Percentiles rank a stretch among this genome's conserved stretches.
Evolutionary conservation across 352 stramenopile species (phyloP).

Genomic region (Phytophthora boehmeriae): DNA sequence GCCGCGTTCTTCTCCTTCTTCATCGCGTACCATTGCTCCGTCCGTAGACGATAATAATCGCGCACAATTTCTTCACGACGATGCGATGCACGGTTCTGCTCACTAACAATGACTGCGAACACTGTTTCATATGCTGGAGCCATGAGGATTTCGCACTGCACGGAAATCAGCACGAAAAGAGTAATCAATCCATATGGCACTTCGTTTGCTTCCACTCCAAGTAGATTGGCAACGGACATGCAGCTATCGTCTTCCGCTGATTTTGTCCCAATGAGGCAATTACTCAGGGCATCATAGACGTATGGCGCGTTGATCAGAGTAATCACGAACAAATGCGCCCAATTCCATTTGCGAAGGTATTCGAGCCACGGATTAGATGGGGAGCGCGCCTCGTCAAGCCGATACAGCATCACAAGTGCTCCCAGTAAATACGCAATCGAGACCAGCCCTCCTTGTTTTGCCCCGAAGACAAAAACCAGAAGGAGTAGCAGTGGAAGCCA

Average conservation of each 20-base stretch:
- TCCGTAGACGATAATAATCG: constrained; percentile 68
- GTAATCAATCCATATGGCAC: constrained; percentile 73
- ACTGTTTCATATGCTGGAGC: constrained; percentile 69
- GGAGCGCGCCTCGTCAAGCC: constrained; percentile 68
- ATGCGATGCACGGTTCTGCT: constrained; percentile 50
- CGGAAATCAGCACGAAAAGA: constrained; percentile 83
- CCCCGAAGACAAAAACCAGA: constrained; percentile 75
- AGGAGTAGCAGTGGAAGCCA: constrained; percentile 79
- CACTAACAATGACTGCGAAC: constrained; percentile 48
- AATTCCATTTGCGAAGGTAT: constrained; percentile 82
- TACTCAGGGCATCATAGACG: constrained; percentile 53
- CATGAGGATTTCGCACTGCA: constrained; percentile 82
- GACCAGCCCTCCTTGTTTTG: constrained; percentile 67
- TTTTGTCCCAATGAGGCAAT: constrained; percentile 47
- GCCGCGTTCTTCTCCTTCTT: constrained; percentile 87
- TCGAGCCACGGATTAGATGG: constrained; percentile 71
- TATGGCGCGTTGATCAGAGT: constrained; percentile 72
- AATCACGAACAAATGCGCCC: constrained; percentile 82
- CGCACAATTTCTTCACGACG: constrained; percentile 71
- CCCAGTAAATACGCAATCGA: constrained; percentile 79
- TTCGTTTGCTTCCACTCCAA: constrained; percentile 61
- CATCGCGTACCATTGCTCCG: constrained; percentile 73
- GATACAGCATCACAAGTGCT: constrained; percentile 79
- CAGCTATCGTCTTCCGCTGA: constrained; percentile 43
- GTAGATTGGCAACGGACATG: constrained; percentile 70